phyloP scores from a whole-genome alignment of 331 rosid genomes.

The Acacia concinna region DNA sequence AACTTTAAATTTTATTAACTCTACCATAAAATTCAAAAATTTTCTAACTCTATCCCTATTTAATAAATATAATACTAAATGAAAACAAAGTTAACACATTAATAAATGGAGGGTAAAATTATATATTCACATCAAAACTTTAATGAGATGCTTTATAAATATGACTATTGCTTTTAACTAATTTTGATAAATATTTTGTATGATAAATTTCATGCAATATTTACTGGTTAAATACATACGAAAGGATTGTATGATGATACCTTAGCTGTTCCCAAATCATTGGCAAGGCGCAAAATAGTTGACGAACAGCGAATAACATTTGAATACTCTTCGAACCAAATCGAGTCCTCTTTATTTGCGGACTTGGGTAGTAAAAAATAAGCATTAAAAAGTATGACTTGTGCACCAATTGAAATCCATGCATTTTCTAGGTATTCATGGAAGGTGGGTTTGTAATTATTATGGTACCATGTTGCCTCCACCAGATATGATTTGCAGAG shows the following conservation, averaged over 20 bases:
- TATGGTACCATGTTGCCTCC: background rate
- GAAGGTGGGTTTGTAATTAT: background rate
- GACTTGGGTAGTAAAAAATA: background rate
- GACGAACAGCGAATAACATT: background rate
- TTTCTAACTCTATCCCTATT: too few relatives aligned
- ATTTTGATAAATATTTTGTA: too few relatives aligned
- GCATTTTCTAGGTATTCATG: background rate
- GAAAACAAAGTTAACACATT: too few relatives aligned
- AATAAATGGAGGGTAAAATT: too few relatives aligned
- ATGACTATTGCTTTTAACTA: too few relatives aligned
- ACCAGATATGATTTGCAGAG: background rate
- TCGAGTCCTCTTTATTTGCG: rapidly evolving
- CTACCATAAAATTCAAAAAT: too few relatives aligned
- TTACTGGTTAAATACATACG: too few relatives aligned
- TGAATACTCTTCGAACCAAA: background rate
- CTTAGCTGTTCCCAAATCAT: background rate
- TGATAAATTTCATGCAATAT: too few relatives aligned
- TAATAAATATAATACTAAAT: too few relatives aligned
- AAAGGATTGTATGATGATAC: background rate
- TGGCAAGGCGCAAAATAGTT: background rate
- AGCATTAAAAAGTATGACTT: background rate
- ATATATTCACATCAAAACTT: too few relatives aligned
- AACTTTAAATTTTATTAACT: too few relatives aligned
- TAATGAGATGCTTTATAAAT: too few relatives aligned
- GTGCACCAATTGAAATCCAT: background rate